Evolutionary conservation across 2,329 filamentous ascomycete species (phyloP).

Genomic region (Alternaria conjuncta): DNA sequence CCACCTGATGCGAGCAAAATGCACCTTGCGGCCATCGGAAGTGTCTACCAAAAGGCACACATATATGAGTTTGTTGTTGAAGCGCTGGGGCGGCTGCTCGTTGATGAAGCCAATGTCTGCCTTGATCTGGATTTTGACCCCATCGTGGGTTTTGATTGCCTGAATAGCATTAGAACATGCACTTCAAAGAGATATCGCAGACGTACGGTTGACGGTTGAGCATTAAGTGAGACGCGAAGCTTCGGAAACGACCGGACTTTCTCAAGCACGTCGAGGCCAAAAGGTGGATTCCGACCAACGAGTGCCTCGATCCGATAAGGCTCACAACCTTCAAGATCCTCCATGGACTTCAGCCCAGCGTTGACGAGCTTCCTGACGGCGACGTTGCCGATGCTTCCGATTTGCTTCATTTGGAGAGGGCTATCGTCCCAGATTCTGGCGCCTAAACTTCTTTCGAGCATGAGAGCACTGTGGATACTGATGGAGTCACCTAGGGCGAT

Average conservation of each 20-base stretch:
- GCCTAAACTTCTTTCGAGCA: conserved; percentile 77
- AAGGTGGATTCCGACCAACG: conserved; percentile 81
- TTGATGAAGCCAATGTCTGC: conserved; percentile 77
- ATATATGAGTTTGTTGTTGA: conserved; percentile 69
- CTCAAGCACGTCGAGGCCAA: conserved; percentile 73
- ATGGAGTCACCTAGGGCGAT: conserved; percentile 68
- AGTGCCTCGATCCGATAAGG: conserved; percentile 77
- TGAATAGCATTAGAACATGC: conserved; percentile 1
- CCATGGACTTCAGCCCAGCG: conserved; percentile 73
- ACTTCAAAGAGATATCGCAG: not conserved
- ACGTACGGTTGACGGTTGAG: conserved; percentile 54
- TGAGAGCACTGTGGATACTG: conserved; percentile 72
- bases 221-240: conserved; percentile 61
- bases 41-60: conserved; percentile 78
- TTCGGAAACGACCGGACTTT: conserved; percentile 75
- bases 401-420: conserved; percentile 80
- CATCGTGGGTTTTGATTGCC: conserved; percentile 41
- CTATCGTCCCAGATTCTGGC: conserved; percentile 84
- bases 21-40: conserved; percentile 70
- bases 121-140: conserved; percentile 67
- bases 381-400: conserved; percentile 77
- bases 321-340: conserved; percentile 71
- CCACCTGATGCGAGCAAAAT: conserved; percentile 69
- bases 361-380: conserved; percentile 75
- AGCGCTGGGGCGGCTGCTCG: conserved; percentile 64